phyloP scores from a whole-genome alignment of 1,284 basidiomycete genomes.

The Marasmius fiardii region DNA sequence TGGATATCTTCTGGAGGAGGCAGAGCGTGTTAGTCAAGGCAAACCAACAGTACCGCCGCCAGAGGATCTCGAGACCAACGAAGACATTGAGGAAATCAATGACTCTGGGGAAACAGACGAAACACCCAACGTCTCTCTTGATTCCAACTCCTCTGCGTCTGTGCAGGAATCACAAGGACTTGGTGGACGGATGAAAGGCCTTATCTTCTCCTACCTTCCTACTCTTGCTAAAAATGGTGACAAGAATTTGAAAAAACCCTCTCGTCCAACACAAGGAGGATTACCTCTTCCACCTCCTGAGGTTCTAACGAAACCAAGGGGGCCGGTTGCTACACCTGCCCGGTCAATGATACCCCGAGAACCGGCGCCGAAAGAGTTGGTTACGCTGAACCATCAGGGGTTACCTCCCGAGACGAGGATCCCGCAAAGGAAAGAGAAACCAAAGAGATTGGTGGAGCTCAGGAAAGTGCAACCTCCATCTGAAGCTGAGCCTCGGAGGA shows the following conservation, averaged over 20 bases:
- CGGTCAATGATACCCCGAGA: slow-evolving; percentile 41
- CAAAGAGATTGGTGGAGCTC: slow-evolving; percentile 53
- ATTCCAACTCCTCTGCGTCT: slow-evolving; percentile 2
- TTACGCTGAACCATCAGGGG: slow-evolving; percentile 45
- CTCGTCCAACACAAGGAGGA: slow-evolving; percentile 23
- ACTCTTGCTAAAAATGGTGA: slow-evolving; percentile 33
- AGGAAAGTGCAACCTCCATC: slow-evolving; percentile 41
- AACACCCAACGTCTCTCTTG: not conserved
- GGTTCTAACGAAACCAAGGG: slow-evolving; percentile 44
- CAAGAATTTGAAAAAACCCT: slow-evolving; percentile 15
- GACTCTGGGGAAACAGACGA: not conserved
- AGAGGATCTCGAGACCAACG: not conserved
- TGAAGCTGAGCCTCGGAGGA: slow-evolving; percentile 31
- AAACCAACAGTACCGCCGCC: not conserved
- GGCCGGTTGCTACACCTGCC: slow-evolving; percentile 55
- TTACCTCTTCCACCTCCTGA: slow-evolving; percentile 53
- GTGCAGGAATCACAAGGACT: slow-evolving; percentile 22
- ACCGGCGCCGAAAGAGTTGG: slow-evolving; percentile 58
- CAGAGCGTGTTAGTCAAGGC: slow-evolving; percentile 28
- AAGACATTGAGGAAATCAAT: slow-evolving; percentile 7
- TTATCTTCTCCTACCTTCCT: slow-evolving; percentile 62
- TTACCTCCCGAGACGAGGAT: slow-evolving; percentile 35
- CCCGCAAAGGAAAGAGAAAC: slow-evolving; percentile 39
- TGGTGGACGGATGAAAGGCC: slow-evolving; percentile 42
- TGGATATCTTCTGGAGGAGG: slow-evolving; percentile 54